Evolutionary conservation across 1,284 basidiomycete species (phyloP).

Genomic region (Trichosporon inkin): DNA sequence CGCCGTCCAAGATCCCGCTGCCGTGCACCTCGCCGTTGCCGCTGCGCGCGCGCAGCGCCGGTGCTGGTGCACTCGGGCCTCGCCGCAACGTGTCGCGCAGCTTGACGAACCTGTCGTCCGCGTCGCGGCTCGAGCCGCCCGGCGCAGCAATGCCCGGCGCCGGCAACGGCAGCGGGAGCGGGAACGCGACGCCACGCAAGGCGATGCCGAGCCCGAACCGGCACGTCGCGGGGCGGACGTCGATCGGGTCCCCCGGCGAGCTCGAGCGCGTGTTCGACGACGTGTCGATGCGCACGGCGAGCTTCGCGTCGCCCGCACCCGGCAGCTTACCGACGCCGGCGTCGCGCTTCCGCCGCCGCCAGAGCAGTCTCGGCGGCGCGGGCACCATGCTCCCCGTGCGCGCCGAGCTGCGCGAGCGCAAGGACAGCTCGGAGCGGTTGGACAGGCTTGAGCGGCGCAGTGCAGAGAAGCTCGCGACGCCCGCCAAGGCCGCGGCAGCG

Average conservation of each 20-base stretch:
- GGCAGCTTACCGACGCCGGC: slow-evolving; percentile 21
- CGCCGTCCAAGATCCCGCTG: slow-evolving; percentile 46
- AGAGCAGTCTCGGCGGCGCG: not conserved
- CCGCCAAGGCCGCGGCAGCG: slow-evolving; percentile 35
- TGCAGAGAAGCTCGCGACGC: not conserved
- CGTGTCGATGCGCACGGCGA: slow-evolving; percentile 40
- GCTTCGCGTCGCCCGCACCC: slow-evolving; percentile 28
- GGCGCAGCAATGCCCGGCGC: not conserved
- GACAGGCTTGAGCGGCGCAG: not conserved
- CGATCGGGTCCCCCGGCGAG: slow-evolving; percentile 44
- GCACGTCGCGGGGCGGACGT: slow-evolving; percentile 26
- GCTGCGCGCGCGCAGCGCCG: slow-evolving; percentile 9
- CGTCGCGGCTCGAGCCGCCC: slow-evolving; percentile 29
- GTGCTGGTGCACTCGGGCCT: slow-evolving; percentile 18
- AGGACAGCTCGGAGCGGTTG: not conserved
- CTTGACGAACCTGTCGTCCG: slow-evolving; percentile 40
- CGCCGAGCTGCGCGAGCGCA: not conserved
- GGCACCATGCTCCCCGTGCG: not conserved
- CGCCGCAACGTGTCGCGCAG: slow-evolving; percentile 21
- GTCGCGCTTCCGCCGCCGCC: not conserved
- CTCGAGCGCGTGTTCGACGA: slow-evolving; percentile 32
- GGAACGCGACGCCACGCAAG: slow-evolving; percentile 8
- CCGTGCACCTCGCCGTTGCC: slow-evolving; percentile 18
- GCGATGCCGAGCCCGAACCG: slow-evolving; percentile 7
- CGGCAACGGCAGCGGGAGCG: not conserved